phyloP scores from a whole-genome alignment of 768 basidiomycete genomes.

The Rhodotorula paludigena region DNA sequence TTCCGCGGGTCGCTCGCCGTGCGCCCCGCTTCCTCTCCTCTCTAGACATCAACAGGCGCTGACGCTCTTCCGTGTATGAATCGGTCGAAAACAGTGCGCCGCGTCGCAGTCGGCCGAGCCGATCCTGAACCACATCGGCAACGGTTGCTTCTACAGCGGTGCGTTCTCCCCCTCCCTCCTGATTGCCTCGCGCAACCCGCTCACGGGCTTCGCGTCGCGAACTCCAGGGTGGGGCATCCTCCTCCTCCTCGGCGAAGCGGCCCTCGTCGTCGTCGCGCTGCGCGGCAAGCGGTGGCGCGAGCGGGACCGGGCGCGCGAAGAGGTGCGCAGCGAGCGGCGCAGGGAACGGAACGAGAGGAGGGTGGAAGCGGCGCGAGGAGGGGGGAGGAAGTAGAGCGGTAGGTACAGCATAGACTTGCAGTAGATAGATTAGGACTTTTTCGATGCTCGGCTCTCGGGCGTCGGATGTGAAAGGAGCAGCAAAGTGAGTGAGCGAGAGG shows the following conservation, averaged over 20 bases:
- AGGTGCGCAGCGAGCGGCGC: not conserved
- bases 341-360: not conserved
- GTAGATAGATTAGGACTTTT: not conserved
- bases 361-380: not conserved
- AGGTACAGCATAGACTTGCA: not conserved
- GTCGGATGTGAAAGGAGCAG: no score
- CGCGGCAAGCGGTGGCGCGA: slow-evolving; percentile 15
- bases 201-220: no score
- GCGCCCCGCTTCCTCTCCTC: slow-evolving; percentile 46
- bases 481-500: no score
- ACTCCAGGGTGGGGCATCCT: slow-evolving; percentile 49
- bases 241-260: slow-evolving; percentile 6
- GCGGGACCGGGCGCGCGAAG: not conserved
- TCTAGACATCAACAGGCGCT: no score
- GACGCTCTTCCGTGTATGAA: no score
- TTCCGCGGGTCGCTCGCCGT: slow-evolving; percentile 63
- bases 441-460: no score
- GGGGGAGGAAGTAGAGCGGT: not conserved
- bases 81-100: no score
- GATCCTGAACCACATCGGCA: slow-evolving; percentile 55
- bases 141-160: slow-evolving; percentile 26
- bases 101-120: slow-evolving; percentile 70
- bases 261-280: slow-evolving; percentile 7
- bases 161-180: not conserved
- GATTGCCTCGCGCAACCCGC: no score